Evolutionary conservation across 495 filamentous ascomycete species (phyloP).

Genomic region (Hyaloscypha bicolor): DNA sequence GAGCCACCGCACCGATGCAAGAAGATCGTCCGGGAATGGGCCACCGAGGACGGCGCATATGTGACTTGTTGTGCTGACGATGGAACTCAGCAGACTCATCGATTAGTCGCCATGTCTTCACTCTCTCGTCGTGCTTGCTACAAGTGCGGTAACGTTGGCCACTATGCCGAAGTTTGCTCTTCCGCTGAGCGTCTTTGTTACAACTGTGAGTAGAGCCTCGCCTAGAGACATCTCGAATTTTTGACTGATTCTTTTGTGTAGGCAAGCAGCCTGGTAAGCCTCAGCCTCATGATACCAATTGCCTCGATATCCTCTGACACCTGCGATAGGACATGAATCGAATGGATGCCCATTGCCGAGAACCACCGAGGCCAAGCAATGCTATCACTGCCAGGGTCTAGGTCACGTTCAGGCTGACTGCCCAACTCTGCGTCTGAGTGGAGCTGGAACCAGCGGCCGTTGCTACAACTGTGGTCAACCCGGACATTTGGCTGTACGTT

Average conservation of each 20-base stretch:
- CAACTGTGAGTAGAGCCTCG: conserved; percentile 74
- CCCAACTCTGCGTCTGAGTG: conserved; percentile 91
- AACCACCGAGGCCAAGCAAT: conserved; percentile 98
- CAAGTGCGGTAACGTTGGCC: conserved; percentile 99
- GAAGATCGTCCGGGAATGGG: conserved; percentile 38
- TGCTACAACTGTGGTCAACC: conserved; percentile 96
- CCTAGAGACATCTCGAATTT: background rate
- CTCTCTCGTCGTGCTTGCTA: conserved; percentile 98
- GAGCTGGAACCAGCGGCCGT: conserved; percentile 72
- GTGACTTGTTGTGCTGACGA: conserved; percentile 41
- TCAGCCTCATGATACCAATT: conserved; percentile 5
- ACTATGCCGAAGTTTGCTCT: conserved; percentile 98
- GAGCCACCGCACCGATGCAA: conserved; percentile 38
- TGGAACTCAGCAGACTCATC: conserved; percentile 42
- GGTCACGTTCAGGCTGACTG: conserved; percentile 99
- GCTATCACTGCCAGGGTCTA: conserved; percentile 98
- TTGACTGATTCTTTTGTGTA: conserved; percentile 35
- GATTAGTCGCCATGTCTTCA: conserved; percentile 71
- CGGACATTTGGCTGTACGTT: conserved; percentile 74
- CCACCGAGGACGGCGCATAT: conserved; percentile 35
- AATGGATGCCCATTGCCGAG: conserved; percentile 94
- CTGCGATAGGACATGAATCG: conserved; percentile 84
- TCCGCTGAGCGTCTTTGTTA: conserved; percentile 98
- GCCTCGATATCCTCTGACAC: conserved; percentile 28
- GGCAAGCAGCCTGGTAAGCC: conserved; percentile 83